phyloP scores from a whole-genome alignment of 805 yeast species.

The Ogataea paradorogensis region DNA sequence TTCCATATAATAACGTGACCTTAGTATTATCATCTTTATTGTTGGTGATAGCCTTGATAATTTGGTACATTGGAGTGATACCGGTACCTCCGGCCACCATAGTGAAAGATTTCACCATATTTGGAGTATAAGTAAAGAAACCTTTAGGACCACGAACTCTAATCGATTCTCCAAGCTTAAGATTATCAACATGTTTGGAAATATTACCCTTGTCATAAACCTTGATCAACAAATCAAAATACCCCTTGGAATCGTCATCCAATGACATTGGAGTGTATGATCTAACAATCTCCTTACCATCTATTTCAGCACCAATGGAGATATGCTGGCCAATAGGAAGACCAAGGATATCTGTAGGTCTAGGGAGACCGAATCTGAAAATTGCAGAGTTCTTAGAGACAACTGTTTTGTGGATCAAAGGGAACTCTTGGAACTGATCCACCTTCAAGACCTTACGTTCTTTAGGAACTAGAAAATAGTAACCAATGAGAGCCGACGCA shows the following conservation, averaged over 20 bases:
- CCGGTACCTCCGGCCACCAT: conserved; percentile 99
- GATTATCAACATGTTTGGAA: conserved; percentile 66
- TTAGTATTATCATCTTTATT: conserved; percentile 79
- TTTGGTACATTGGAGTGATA: conserved; percentile 93
- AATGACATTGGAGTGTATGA: conserved; percentile 89
- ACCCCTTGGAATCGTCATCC: conserved; percentile 69
- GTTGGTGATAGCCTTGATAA: conserved; percentile 72
- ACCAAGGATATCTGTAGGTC: conserved; percentile 70
- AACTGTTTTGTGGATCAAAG: conserved; percentile 70
- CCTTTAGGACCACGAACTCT: conserved; percentile 91
- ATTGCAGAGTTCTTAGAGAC: conserved; percentile 79
- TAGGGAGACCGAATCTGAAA: conserved; percentile 81
- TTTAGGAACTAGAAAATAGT: conserved; percentile 15
- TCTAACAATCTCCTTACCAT: conserved; percentile 77
- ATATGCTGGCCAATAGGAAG: conserved; percentile 95
- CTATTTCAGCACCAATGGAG: conserved; percentile 68
- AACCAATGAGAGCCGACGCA: conserved; percentile 21
- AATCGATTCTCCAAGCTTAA: conserved; percentile 75
- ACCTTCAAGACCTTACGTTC: conserved; percentile 56
- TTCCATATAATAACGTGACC: conserved; percentile 75
- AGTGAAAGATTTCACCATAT: conserved; percentile 67
- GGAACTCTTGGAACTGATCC: conserved; percentile 72
- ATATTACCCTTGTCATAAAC: conserved; percentile 84
- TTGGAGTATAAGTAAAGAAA: conserved; percentile 75
- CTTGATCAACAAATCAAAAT: conserved; percentile 82